These are phyloP conservation scores for Caloboletus firmus DNA, from an alignment of 1,284 basidiomycete species.

Conservation along the genomic window DNA sequence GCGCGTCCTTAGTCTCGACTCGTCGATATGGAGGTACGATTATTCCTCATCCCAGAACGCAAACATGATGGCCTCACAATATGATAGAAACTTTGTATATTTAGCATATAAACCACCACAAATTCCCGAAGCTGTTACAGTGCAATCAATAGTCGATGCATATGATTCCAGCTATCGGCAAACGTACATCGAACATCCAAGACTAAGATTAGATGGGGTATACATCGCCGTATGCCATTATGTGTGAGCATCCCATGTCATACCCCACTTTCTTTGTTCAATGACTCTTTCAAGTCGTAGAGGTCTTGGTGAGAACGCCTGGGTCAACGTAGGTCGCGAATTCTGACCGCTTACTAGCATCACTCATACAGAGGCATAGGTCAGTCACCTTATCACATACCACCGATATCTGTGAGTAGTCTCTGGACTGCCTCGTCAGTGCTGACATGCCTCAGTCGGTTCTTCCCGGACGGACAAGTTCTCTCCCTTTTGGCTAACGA, in stretches of 20 bases:
- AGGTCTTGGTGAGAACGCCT: slow-evolving; percentile 77
- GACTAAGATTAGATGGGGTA: slow-evolving; percentile 81
- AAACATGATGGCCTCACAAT: slow-evolving; percentile 10
- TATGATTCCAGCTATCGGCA: slow-evolving; percentile 70
- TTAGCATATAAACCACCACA: slow-evolving; percentile 74
- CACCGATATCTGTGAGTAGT: slow-evolving; percentile 74
- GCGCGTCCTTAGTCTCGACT: slow-evolving; percentile 65
- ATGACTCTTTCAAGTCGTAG: slow-evolving; percentile 52
- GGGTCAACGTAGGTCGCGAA: slow-evolving; percentile 69
- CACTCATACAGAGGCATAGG: slow-evolving; percentile 37
- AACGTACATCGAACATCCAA: slow-evolving; percentile 78
- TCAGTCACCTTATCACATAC: slow-evolving; percentile 76
- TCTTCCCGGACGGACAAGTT: slow-evolving; percentile 85
- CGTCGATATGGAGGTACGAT: slow-evolving; percentile 74
- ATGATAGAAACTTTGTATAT: slow-evolving; percentile 50
- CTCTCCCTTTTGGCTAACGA: slow-evolving; percentile 87
- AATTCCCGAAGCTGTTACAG: slow-evolving; percentile 47
- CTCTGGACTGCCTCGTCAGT: neutral
- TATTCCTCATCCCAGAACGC: neutral
- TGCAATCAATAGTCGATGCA: slow-evolving; percentile 49
- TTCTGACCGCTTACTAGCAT: neutral
- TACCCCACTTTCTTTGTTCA: neutral
- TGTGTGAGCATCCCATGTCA: slow-evolving; percentile 45
- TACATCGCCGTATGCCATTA: slow-evolving; percentile 92
- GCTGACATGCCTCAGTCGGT: slow-evolving; percentile 56